Percentiles rank a stretch among this genome's conserved stretches.
These are phyloP conservation scores for Russula olivacea DNA, from an alignment of 768 basidiomycete genomes.

Conservation along the genomic window DNA sequence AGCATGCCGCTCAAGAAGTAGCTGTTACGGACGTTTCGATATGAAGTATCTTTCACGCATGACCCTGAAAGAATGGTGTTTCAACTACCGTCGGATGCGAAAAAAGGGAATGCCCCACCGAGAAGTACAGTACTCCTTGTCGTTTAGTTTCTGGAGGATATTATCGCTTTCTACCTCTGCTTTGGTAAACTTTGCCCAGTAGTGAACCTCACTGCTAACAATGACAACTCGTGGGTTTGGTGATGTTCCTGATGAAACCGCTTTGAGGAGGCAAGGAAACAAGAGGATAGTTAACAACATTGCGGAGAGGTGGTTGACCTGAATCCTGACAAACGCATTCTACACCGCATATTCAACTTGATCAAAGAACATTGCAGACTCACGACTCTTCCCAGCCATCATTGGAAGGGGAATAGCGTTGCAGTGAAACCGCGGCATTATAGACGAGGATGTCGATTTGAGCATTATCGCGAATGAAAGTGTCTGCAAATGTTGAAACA, in stretches of 20 bases:
- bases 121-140: constrained; percentile 13
- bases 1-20: too few species aligned
- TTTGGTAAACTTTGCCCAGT: background rate
- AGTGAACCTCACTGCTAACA: constrained; percentile 21
- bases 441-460: constrained; percentile 31
- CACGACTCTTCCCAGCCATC: constrained; percentile 33
- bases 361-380: constrained; percentile 1
- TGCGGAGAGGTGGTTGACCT: constrained; percentile 36
- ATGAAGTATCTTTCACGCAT: constrained; percentile 12
- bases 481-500: constrained; percentile 27
- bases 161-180: constrained; percentile 10
- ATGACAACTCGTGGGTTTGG: constrained; percentile 19
- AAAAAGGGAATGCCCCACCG: background rate
- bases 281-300: constrained; percentile 13
- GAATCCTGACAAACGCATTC: constrained; percentile 33
- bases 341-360: background rate
- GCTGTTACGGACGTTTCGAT: constrained; percentile 17
- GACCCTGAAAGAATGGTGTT: background rate
- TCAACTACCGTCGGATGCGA: background rate
- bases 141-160: constrained; percentile 6
- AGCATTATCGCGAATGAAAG: constrained; percentile 26
- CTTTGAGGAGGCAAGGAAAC: constrained; percentile 20
- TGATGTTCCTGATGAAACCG: constrained; percentile 13
- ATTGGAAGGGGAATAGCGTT: constrained; percentile 28
- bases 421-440: constrained; percentile 28